Conservation (phyloP, 495 filamentous ascomycete species). For the Darksidea phi region DNA sequence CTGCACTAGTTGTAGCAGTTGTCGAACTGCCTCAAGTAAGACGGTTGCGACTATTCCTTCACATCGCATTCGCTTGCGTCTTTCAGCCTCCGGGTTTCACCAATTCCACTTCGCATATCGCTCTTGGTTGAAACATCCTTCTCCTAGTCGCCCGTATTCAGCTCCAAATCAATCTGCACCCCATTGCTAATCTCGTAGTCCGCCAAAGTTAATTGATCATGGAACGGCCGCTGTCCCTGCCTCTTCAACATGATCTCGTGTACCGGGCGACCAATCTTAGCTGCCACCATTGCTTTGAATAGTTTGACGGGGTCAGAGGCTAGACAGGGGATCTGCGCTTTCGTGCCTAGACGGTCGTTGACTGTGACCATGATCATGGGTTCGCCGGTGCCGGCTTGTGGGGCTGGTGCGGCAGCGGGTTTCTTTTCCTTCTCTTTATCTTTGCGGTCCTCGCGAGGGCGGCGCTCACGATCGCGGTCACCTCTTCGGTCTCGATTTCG, state of each 20-base stretch:
- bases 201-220: constrained; percentile 78
- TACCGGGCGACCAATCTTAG: constrained; percentile 78
- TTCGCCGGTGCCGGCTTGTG: not conserved
- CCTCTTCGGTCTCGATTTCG: not conserved
- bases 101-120: too few relatives aligned
- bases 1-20: too few relatives aligned
- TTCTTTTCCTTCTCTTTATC: not conserved
- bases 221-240: constrained; percentile 88
- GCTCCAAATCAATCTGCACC: constrained; percentile 78
- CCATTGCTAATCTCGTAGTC: constrained; percentile 90
- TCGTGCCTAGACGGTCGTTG: constrained; percentile 88
- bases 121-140: too few relatives aligned
- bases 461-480: constrained; percentile 10
- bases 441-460: not conserved
- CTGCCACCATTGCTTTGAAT: constrained; percentile 89
- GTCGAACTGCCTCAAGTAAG: too few relatives aligned
- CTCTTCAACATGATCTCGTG: constrained; percentile 89
- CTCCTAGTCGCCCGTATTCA: constrained; percentile 38
- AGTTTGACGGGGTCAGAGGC: constrained; percentile 75
- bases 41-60: too few relatives aligned
- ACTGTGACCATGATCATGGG: constrained; percentile 85
- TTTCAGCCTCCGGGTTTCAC: too few relatives aligned
- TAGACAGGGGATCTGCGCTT: constrained; percentile 83
- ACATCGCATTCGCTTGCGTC: too few relatives aligned
- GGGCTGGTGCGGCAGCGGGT: not conserved